Evolutionary conservation across 1,284 basidiomycete species (phyloP).

Genomic region (Mycosarcoma mackinlayi): DNA sequence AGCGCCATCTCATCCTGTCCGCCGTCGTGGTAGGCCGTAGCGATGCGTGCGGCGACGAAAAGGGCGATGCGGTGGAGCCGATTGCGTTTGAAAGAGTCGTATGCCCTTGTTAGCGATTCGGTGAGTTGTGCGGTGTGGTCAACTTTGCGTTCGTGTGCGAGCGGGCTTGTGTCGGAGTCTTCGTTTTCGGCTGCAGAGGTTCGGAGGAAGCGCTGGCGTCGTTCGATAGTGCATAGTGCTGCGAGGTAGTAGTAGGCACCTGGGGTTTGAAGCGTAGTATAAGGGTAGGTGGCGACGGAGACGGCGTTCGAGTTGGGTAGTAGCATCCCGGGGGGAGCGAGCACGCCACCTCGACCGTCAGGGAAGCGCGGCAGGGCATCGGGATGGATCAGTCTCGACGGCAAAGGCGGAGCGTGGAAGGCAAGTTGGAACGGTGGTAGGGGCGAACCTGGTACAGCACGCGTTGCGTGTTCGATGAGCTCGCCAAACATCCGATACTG

Average conservation of each 20-base stretch:
- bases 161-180: constrained; percentile 21
- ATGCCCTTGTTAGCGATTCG: constrained; percentile 50
- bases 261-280: constrained; percentile 21
- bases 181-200: constrained; percentile 6
- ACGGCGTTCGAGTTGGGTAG: constrained; percentile 46
- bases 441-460: constrained; percentile 16
- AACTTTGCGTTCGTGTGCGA: constrained; percentile 55
- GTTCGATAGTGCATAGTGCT: constrained; percentile 58
- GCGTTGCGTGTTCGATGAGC: constrained; percentile 48
- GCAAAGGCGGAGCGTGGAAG: constrained; percentile 48
- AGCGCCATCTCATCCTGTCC: constrained; percentile 52
- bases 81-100: constrained; percentile 52
- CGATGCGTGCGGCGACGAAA: constrained; percentile 52
- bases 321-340: constrained; percentile 32
- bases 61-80: constrained; percentile 33
- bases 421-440: constrained; percentile 43
- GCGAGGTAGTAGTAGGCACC: constrained; percentile 59
- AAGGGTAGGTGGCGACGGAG: constrained; percentile 19
- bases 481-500: constrained; percentile 72
- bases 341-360: constrained; percentile 14
- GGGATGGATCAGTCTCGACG: constrained; percentile 45
- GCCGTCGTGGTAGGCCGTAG: constrained; percentile 39
- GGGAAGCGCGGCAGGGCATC: constrained; percentile 28
- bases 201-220: constrained; percentile 37
- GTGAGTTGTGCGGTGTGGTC: constrained; percentile 52